These are phyloP conservation scores for Dinochytrium kinnereticum DNA, from an alignment of 371 early-diverging fungal genomes.

Conservation along the genomic window DNA sequence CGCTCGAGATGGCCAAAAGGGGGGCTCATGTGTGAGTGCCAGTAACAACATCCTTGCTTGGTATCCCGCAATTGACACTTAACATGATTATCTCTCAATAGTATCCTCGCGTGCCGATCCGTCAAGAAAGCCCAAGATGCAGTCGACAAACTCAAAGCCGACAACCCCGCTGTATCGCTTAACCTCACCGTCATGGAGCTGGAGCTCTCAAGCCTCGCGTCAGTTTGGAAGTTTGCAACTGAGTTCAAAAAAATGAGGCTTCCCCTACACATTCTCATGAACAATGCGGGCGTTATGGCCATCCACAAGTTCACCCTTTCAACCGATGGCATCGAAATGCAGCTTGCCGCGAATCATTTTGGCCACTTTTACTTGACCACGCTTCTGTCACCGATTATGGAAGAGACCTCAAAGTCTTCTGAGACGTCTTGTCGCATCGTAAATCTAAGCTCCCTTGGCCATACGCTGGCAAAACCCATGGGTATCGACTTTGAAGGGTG, in stretches of 20 bases:
- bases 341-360: conserved; percentile 73
- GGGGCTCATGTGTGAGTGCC: conserved; percentile 10
- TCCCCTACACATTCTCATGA: conserved; percentile 62
- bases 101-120: conserved; percentile 30
- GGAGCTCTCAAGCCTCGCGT: conserved; percentile 62
- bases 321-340: conserved; percentile 77
- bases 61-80: not conserved
- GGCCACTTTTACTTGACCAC: conserved; percentile 66
- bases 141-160: not conserved
- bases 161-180: not conserved
- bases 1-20: not conserved
- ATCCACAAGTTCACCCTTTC: conserved; percentile 61
- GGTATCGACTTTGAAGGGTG: conserved; percentile 38
- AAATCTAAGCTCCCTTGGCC: conserved; percentile 44
- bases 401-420: conserved; percentile 22
- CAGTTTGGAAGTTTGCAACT: conserved; percentile 61
- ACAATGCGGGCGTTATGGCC: conserved; percentile 73
- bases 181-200: conserved; percentile 59
- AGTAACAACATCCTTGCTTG: not conserved
- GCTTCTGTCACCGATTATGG: conserved; percentile 11
- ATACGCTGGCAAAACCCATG: conserved; percentile 39
- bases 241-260: conserved; percentile 51
- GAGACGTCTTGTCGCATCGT: conserved; percentile 40
- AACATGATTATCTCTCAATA: not conserved
- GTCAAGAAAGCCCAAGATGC: conserved; percentile 17